Evolutionary conservation across 108 stramenopile genomes (phyloP).

Genomic region (Hondaea fermentalgiana): DNA sequence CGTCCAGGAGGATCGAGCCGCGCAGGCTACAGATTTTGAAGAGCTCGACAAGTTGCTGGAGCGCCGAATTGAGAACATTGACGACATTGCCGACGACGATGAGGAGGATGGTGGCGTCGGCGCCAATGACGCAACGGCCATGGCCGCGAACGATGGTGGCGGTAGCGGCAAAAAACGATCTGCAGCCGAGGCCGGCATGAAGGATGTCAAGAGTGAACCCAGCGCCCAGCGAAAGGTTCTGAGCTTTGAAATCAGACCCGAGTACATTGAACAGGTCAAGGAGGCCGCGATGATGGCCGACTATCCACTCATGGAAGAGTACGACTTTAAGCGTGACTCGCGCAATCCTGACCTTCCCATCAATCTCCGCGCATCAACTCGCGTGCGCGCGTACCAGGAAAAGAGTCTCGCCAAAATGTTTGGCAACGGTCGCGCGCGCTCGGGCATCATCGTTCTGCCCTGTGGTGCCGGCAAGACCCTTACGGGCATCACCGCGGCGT

Average conservation of each 20-base stretch:
- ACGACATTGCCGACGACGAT: not conserved
- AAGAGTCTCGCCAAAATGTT: slow-evolving; percentile 76
- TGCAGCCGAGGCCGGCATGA: not conserved
- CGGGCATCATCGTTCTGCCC: slow-evolving; percentile 95
- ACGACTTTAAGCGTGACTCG: slow-evolving; percentile 87
- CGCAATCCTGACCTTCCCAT: slow-evolving; percentile 71
- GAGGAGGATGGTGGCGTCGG: not conserved
- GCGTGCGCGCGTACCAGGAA: slow-evolving; percentile 92
- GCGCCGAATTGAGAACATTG: not conserved
- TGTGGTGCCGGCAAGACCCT: slow-evolving; percentile 97
- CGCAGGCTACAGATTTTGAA: not conserved
- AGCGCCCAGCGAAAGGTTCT: not conserved
- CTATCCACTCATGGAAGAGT: slow-evolving; percentile 75
- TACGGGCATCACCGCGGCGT: slow-evolving; percentile 94
- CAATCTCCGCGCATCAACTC: slow-evolving; percentile 83
- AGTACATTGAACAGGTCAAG: not conserved
- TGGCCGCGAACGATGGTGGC: no score
- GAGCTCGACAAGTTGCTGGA: not conserved
- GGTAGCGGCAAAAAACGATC: not conserved
- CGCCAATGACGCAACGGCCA: not conserved
- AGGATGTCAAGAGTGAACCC: not conserved
- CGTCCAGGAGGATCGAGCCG: not conserved
- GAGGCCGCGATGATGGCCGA: not conserved
- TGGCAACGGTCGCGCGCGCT: slow-evolving; percentile 95
- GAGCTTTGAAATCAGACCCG: not conserved